phyloP scores from a whole-genome alignment of 805 yeast species.

The Candida coquimbonensis region DNA sequence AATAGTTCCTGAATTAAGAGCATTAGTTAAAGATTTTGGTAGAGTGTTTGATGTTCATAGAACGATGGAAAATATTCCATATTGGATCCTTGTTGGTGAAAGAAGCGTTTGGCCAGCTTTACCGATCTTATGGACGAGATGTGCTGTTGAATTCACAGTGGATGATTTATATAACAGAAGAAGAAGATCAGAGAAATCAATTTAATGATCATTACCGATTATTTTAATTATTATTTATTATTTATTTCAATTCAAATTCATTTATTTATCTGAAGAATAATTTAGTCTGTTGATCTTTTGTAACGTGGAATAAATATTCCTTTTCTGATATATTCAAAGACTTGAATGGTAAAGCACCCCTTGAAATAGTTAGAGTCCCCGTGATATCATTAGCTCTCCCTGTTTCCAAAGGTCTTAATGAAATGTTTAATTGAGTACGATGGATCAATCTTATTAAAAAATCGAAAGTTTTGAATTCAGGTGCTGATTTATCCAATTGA shows the following conservation, averaged over 20 bases:
- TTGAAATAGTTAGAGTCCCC: constrained; percentile 55
- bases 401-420: constrained; percentile 61
- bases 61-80: constrained; percentile 78
- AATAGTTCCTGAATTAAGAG: constrained; percentile 79
- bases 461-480: constrained; percentile 37
- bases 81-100: constrained; percentile 90
- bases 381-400: constrained; percentile 82
- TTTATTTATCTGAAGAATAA: constrained; percentile 30
- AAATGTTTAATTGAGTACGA: constrained; percentile 44
- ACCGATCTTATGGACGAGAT: constrained; percentile 78
- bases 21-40: constrained; percentile 33
- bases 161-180: constrained; percentile 56
- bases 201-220: neutral
- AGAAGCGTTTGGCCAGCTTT: constrained; percentile 88
- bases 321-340: constrained; percentile 38
- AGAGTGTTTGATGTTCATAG: constrained; percentile 49
- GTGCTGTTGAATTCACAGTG: constrained; percentile 82
- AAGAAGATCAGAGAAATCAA: constrained; percentile 17
- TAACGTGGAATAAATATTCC: constrained; percentile 54
- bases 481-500: constrained; percentile 22
- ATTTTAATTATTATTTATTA: constrained; percentile 1
- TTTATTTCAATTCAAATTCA: too few relatives aligned
- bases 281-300: constrained; percentile 42
- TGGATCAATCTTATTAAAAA: constrained; percentile 43
- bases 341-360: constrained; percentile 34